Evolutionary conservation across 2,329 filamentous ascomycete genomes (phyloP), one percentile per base, ranked within the genome.

Genomic region (Emergomyces africanus): DNA sequence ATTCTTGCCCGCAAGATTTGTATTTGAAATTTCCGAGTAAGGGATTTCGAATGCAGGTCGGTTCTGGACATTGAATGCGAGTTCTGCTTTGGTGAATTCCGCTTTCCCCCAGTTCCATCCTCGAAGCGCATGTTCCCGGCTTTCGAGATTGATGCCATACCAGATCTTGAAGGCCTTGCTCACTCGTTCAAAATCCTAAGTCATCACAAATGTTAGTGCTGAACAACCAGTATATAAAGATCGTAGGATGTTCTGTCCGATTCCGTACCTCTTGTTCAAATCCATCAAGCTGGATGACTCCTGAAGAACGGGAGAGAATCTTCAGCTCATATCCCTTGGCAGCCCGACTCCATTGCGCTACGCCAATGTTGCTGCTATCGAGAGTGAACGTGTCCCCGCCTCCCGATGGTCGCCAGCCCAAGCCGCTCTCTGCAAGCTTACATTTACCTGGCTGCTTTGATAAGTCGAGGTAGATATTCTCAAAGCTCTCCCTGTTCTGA

Each of bases 51-150:
- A 99, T 5, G 92, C 89, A 2, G 94, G 94, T 67, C 90, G 85
- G 74, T 96, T 99, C 71, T 95, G 90, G 42, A 99, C 94, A 72
- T 91, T 97, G 80, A 99, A 99, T 35, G 89, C 83, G 59, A 99
- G 83, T 77, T 99, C 94, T 58, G 90, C 87, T 75, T 97, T 96
- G 62, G 88, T 87, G 71, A 99, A 96, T 69, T 99, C 94, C 64
- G 90, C 89, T 76, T 97, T 99, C 68, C 94, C 94, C 95, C 94
- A 99, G 73, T 99, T 99, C 94, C 94, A 99, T 59, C 94, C 94
- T 66, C 94, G 85, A 61, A 99, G 79, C 28, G 94, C 90, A 74
- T 97, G 94, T 75, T 99, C 94, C 74, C 89, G 90, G 72, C 84
- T 89, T 72, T 97, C 91, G 61, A 99, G 82, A 68, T 86, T 90